Conservation (phyloP, 108 stramenopile genomes). For the Mediolabrus comicus region DNA sequence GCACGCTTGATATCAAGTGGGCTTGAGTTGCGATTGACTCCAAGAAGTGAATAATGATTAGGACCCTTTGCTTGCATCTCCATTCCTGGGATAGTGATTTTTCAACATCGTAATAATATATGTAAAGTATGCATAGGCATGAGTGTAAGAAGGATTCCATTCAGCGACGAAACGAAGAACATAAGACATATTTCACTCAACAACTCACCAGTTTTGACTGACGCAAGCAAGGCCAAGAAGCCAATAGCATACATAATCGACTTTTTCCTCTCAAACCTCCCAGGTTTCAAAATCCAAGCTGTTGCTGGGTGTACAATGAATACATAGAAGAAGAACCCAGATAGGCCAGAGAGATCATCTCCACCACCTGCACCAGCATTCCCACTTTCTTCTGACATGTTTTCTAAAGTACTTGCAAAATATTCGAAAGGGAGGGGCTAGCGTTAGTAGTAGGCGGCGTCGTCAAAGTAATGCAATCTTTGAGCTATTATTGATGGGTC, state of each 20-base stretch:
- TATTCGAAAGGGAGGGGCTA: neutral
- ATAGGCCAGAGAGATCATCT: conserved; percentile 85
- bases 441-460: neutral
- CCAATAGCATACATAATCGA: conserved; percentile 94
- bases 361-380: conserved; percentile 37
- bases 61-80: conserved; percentile 88
- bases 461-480: no score
- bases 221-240: conserved; percentile 87
- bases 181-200: neutral
- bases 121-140: neutral
- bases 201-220: conserved; percentile 89
- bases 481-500: no score
- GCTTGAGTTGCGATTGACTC: conserved; percentile 79
- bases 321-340: conserved; percentile 96
- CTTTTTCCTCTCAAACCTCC: conserved; percentile 88
- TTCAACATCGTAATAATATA: neutral
- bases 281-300: conserved; percentile 95
- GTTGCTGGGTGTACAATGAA: conserved; percentile 97
- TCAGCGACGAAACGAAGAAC: neutral
- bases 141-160: neutral
- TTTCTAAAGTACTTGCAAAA: neutral
- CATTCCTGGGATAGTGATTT: conserved; percentile 50
- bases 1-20: conserved; percentile 95
- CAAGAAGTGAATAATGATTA: conserved; percentile 87
- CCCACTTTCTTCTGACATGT: conserved; percentile 43